These are phyloP conservation scores for Tetracentron sinense DNA, from an alignment of 164 flowering plant genomes.

Conservation along the genomic window DNA sequence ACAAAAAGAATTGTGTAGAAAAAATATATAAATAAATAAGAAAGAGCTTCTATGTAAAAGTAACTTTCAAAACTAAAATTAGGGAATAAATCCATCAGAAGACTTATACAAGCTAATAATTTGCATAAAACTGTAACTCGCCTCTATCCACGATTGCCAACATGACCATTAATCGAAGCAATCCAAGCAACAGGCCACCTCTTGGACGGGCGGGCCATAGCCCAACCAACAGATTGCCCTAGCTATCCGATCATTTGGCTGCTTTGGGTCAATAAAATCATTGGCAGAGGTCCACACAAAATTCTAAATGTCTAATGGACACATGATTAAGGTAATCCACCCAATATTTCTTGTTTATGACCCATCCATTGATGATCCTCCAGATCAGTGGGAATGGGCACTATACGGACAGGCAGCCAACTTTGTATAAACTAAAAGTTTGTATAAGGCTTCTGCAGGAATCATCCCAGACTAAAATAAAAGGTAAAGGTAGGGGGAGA, in stretches of 20 bases:
- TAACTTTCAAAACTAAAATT: neutral
- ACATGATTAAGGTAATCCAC: neutral
- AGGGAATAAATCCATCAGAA: neutral
- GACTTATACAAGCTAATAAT: neutral
- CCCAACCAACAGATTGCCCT: neutral
- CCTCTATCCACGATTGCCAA: neutral
- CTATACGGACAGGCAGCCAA: constrained; percentile 1
- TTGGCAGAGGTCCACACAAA: too few relatives aligned
- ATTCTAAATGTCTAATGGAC: neutral
- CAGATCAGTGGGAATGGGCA: neutral
- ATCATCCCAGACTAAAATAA: neutral
- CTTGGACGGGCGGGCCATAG: neutral
- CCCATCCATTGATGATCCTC: constrained; percentile 2
- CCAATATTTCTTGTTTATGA: constrained; percentile 1
- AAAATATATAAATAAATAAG: neutral
- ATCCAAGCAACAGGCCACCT: neutral
- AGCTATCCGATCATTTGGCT: neutral
- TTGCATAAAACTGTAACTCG: neutral
- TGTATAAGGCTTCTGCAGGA: neutral
- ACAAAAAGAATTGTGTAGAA: neutral
- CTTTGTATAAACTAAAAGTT: constrained; percentile 2
- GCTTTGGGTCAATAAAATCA: neutral
- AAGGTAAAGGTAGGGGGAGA: neutral
- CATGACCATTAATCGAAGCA: neutral
- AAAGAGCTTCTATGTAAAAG: neutral